Evolutionary conservation across 2,329 filamentous ascomycete genomes (phyloP).

Genomic region (Penicillium rolfsii): DNA sequence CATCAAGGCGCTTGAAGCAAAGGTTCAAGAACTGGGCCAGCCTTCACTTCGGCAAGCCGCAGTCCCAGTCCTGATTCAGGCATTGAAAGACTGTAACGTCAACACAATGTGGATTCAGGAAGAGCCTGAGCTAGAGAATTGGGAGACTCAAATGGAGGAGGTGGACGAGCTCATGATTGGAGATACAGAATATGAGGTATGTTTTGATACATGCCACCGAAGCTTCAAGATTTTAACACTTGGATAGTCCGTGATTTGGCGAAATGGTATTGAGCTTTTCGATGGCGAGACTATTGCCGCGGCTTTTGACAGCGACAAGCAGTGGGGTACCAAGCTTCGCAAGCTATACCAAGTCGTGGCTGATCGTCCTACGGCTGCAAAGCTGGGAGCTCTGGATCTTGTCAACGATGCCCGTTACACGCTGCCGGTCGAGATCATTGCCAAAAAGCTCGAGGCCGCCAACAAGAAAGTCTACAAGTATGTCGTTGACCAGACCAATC

Average conservation of each 20-base stretch:
- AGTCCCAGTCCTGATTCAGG: slow-evolving; percentile 38
- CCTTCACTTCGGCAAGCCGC: slow-evolving; percentile 37
- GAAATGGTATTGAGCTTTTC: slow-evolving; percentile 47
- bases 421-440: slow-evolving; percentile 36
- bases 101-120: slow-evolving; percentile 50
- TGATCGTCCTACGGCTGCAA: slow-evolving; percentile 45
- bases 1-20: slow-evolving; percentile 35
- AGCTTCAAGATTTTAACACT: background rate
- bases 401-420: slow-evolving; percentile 39
- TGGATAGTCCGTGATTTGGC: slow-evolving; percentile 50
- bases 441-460: slow-evolving; percentile 30
- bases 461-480: slow-evolving; percentile 45
- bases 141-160: slow-evolving; percentile 41
- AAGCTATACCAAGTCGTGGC: slow-evolving; percentile 48
- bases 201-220: background rate
- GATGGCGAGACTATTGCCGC: slow-evolving; percentile 39
- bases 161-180: slow-evolving; percentile 48
- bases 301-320: slow-evolving; percentile 38
- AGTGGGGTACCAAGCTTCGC: slow-evolving; percentile 40
- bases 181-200: slow-evolving; percentile 50
- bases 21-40: slow-evolving; percentile 32
- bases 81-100: slow-evolving; percentile 42
- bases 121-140: slow-evolving; percentile 42
- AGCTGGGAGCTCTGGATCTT: slow-evolving; percentile 45
- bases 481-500: slow-evolving; percentile 52